These are phyloP conservation scores for Malus domestica DNA, from an alignment of 306 rosid species.

Conservation along the genomic window DNA sequence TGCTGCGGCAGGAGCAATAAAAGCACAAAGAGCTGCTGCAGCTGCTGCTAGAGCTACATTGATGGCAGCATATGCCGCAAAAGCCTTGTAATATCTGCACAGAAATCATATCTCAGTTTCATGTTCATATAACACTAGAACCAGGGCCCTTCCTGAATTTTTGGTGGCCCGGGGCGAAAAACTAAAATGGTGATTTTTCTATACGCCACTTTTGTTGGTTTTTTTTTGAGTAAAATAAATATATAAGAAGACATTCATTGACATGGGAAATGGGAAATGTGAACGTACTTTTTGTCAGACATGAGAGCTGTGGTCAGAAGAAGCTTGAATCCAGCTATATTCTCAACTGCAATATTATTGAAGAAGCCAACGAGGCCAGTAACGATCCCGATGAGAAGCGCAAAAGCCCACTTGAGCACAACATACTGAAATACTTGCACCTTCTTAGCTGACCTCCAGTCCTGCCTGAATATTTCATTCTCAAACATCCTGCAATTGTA, in stretches of 20 bases:
- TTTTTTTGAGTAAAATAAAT: too few species aligned
- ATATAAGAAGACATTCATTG: too few species aligned
- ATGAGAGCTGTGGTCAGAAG: slow-evolving; percentile 50
- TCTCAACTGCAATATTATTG: slow-evolving; percentile 74
- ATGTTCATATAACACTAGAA: too few species aligned
- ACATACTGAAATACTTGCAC: slow-evolving; percentile 46
- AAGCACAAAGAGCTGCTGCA: slow-evolving; percentile 70
- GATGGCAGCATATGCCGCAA: slow-evolving; percentile 36
- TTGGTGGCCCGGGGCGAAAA: too few species aligned
- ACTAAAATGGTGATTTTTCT: too few species aligned
- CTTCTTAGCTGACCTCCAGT: slow-evolving; percentile 65
- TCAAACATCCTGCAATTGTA: slow-evolving; percentile 51
- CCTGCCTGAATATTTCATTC: slow-evolving; percentile 68
- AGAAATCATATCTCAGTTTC: slow-evolving; percentile 1
- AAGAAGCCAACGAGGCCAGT: slow-evolving; percentile 71
- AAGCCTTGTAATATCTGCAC: slow-evolving; percentile 68
- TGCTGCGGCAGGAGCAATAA: slow-evolving; percentile 79
- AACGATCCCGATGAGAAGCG: slow-evolving; percentile 58
- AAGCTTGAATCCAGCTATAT: slow-evolving; percentile 70
- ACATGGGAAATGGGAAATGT: too few species aligned
- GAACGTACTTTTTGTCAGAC: slow-evolving; percentile 36
- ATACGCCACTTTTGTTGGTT: too few species aligned
- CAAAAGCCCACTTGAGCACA: slow-evolving; percentile 60
- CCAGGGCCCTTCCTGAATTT: too few species aligned
- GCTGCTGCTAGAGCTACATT: slow-evolving; percentile 49